Base-by-base conservation (phyloP, 495 filamentous ascomycete species). In the Beverwykella pulmonaria region DNA sequence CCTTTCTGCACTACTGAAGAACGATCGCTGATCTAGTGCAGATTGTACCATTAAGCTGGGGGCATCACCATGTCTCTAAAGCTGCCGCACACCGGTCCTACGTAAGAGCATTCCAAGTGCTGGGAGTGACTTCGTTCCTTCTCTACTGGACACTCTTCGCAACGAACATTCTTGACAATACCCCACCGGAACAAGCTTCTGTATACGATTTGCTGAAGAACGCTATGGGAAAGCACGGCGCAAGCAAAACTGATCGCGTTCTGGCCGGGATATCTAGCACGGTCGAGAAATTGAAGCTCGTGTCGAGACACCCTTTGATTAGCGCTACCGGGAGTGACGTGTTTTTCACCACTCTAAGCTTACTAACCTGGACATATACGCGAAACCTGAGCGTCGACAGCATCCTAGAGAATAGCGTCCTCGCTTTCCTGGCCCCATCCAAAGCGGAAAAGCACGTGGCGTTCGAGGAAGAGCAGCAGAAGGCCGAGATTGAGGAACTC, bases 331-430 rank as follows among this genome's bases (percentile, higher is more conserved):
- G 80, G 0, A 78, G 77, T 64, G 84, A 86, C 69, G 82, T 82
- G 0, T 65, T 85, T 1, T 73, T 85, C n/a, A 81, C 74, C 46
- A 73, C 75, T 6, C 54, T 84, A 2, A 83, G 82, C 67, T 72
- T 87, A 1, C 79, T 82, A 4, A 50, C 81, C 0, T 87, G 84
- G 84, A 76, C 79, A 9, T 82, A 80, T n/a, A 75, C 81, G 6
- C 75, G 83, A 14, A 77, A 80, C 12, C 72, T 79, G 8, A 78
- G 84, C 65, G 70, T 77, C 0, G 61, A 72, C 29, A 73, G 77
- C 54, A 81, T 86, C 63, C 66, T 73, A 7, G 63, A 70, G 5
- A 65, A 62, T 53, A 65, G 68, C 30, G 19, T 61, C 58, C 57
- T 71, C 5, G 59, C 54, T 4, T 68, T 56, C 25, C 30, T 71